Conservation (phyloP, 495 filamentous ascomycete genomes). For the Trichocladium antarcticum region DNA sequence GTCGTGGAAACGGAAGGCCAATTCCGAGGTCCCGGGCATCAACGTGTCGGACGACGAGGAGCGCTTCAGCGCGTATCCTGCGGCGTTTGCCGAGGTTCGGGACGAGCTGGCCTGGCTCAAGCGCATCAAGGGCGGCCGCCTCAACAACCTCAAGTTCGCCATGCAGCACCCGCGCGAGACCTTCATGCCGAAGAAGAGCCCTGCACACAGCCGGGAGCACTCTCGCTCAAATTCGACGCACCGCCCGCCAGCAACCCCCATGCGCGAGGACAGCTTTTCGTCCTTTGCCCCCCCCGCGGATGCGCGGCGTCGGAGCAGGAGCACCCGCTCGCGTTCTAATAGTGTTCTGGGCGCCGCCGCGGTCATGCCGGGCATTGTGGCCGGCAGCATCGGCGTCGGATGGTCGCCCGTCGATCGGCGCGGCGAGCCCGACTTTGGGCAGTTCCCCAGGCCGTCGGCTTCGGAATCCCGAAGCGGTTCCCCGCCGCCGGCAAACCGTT, state of each 20-base stretch:
- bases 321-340: conserved; percentile 73
- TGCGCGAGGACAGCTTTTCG: conserved; percentile 41
- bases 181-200: conserved; percentile 59
- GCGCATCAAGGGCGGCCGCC: conserved; percentile 78
- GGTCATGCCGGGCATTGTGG: conserved; percentile 80
- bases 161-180: conserved; percentile 67
- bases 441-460: conserved; percentile 14
- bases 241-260: conserved; percentile 53
- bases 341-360: conserved; percentile 74
- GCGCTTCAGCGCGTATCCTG: conserved; percentile 55
- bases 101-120: conserved; percentile 82
- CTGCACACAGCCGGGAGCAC: conserved; percentile 48
- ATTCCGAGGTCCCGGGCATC: conserved; percentile 36
- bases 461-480: conserved; percentile 6
- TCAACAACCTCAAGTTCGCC: conserved; percentile 77
- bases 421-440: conserved; percentile 20
- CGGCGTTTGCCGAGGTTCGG: conserved; percentile 61
- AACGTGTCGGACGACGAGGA: conserved; percentile 67
- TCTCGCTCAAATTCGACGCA: conserved; percentile 56
- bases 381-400: conserved; percentile 68
- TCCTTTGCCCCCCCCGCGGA: conserved; percentile 57
- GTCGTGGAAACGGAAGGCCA: conserved; percentile 52
- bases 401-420: conserved; percentile 73
- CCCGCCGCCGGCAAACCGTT: conserved; percentile 18
- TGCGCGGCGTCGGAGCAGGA: conserved; percentile 53